phyloP scores from a whole-genome alignment of 2,329 filamentous ascomycete species.

The Tolypocladium pustulatum region DNA sequence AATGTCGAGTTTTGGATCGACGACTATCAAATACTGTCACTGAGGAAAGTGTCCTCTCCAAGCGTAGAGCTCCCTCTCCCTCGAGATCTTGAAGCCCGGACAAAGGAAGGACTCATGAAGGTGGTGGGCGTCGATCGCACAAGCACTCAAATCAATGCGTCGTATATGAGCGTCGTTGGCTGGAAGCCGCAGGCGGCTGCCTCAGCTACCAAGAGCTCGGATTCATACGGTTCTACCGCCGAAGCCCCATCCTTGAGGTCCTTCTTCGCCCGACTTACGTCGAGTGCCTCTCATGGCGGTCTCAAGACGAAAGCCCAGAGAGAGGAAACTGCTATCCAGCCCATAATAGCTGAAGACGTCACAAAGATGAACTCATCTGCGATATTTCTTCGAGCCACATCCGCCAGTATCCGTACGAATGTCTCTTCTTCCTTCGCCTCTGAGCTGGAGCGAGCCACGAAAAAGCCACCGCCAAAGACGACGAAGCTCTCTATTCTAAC shows the following conservation, averaged over 20 bases:
- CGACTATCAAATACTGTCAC: constrained; percentile 66
- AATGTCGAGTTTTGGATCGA: constrained; percentile 86
- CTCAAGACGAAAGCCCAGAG: constrained; percentile 45
- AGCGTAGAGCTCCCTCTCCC: constrained; percentile 64
- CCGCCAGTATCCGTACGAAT: constrained; percentile 69
- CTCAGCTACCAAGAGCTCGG: constrained; percentile 29
- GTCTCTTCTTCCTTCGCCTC: constrained; percentile 63
- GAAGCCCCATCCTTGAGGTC: constrained; percentile 55
- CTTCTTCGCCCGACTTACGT: constrained; percentile 72
- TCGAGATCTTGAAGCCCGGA: constrained; percentile 67
- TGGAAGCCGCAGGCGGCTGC: constrained; percentile 55
- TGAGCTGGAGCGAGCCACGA: constrained; percentile 90
- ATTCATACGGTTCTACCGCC: constrained; percentile 34
- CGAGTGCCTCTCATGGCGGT: constrained; percentile 37
- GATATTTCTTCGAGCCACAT: constrained; percentile 82
- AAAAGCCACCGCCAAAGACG: constrained; percentile 85
- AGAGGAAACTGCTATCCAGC: constrained; percentile 53
- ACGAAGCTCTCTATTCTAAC: constrained; percentile 83
- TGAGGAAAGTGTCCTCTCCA: constrained; percentile 80
- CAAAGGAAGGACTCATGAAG: constrained; percentile 82
- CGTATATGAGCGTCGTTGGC: constrained; percentile 77
- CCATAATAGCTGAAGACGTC: constrained; percentile 58
- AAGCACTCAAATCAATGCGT: constrained; percentile 84
- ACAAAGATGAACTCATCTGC: constrained; percentile 61
- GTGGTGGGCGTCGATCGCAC: constrained; percentile 71